Percentiles rank a stretch among this genome's conserved stretches.
Evolutionary conservation across 768 basidiomycete genomes (phyloP).

Genomic region (Podaxis sp.): DNA sequence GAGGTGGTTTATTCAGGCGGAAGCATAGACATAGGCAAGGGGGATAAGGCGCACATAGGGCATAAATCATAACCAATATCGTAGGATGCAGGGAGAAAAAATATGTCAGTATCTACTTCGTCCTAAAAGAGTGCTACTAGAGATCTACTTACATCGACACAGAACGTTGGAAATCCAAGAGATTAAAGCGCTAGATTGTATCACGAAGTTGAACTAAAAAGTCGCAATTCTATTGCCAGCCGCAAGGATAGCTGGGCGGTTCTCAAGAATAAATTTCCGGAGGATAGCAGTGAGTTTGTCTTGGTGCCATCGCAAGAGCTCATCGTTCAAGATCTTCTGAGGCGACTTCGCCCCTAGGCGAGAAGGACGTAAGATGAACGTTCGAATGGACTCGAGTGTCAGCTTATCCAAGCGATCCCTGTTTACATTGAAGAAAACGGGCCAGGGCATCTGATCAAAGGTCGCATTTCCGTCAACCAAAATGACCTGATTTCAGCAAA

Average conservation of each 20-base stretch:
- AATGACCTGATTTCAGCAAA: neutral
- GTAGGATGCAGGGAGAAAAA: neutral
- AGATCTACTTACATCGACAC: neutral
- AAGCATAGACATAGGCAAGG: neutral
- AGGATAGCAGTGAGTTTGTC: neutral
- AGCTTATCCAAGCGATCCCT: neutral
- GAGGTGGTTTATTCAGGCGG: neutral
- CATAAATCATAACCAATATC: constrained; percentile 4
- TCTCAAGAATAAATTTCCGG: neutral
- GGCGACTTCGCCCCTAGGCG: neutral
- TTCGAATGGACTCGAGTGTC: neutral
- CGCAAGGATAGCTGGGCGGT: neutral
- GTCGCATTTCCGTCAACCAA: neutral
- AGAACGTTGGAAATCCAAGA: neutral
- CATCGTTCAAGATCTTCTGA: neutral
- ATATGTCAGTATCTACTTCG: constrained; percentile 9
- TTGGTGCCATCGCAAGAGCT: neutral
- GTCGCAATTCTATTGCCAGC: neutral
- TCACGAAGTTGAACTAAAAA: neutral
- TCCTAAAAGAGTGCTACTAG: neutral
- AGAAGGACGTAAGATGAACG: neutral
- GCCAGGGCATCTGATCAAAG: constrained; percentile 6
- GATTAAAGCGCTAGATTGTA: neutral
- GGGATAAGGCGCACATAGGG: neutral
- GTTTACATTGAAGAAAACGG: neutral